Evolutionary conservation across 805 yeast species (phyloP).

Genomic region (Phaffomyces antillensis): DNA sequence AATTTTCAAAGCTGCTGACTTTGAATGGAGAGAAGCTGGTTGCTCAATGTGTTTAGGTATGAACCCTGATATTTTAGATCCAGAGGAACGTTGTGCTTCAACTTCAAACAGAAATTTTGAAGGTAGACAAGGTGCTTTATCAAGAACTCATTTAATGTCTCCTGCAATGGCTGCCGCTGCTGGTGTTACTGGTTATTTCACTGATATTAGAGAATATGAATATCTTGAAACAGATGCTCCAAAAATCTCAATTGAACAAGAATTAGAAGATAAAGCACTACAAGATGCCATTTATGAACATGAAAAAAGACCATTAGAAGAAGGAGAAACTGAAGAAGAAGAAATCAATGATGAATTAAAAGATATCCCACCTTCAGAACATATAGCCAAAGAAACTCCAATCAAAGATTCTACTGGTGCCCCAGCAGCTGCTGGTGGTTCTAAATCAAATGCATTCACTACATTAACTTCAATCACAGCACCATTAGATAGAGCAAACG

Average conservation of each 20-base stretch:
- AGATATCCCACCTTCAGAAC: constrained; percentile 55
- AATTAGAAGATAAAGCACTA: constrained; percentile 48
- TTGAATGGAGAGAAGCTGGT: constrained; percentile 99
- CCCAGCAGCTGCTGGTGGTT: constrained; percentile 25
- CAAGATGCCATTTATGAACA: constrained; percentile 69
- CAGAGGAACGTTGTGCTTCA: constrained; percentile 96
- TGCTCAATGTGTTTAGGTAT: constrained; percentile 99
- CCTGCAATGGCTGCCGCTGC: constrained; percentile 99
- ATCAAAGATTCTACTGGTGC: constrained; percentile 18
- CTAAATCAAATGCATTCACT: constrained; percentile 69
- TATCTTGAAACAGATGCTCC: constrained; percentile 57
- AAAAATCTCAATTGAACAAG: constrained; percentile 38
- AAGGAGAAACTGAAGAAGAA: constrained; percentile 42
- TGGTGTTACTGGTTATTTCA: constrained; percentile 82
- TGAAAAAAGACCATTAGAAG: constrained; percentile 56
- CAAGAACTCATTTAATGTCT: constrained; percentile 95
- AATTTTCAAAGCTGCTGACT: constrained; percentile 86
- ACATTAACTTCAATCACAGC: constrained; percentile 84
- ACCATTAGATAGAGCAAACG: constrained; percentile 89
- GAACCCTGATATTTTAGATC: constrained; percentile 96
- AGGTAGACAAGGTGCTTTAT: constrained; percentile 96
- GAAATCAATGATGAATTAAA: constrained; percentile 47
- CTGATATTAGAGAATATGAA: constrained; percentile 80
- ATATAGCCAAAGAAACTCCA: constrained; percentile 32
- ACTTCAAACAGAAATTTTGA: constrained; percentile 98